These are phyloP conservation scores for Pichia manshurica DNA, from an alignment of 805 yeast genomes.

Conservation along the genomic window DNA sequence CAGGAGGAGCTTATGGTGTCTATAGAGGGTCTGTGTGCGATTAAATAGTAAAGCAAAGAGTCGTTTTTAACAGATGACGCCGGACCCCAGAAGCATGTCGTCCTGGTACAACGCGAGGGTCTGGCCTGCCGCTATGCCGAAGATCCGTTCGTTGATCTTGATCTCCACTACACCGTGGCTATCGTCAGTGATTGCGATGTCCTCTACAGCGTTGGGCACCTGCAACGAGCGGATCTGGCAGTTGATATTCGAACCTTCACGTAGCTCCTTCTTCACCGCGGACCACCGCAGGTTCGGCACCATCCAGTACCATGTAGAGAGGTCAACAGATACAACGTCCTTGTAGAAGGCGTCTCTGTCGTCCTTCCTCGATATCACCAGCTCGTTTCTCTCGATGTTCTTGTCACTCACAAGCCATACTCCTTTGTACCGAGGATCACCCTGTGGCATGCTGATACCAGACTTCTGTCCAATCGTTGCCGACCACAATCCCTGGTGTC, in stretches of 20 bases:
- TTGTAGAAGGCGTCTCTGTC: conserved; percentile 52
- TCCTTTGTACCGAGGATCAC: conserved; percentile 67
- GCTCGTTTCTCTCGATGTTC: conserved; percentile 53
- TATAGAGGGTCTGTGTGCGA: neutral
- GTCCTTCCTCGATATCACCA: conserved; percentile 72
- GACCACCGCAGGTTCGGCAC: conserved; percentile 17
- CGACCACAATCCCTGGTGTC: conserved; percentile 85
- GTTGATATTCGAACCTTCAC: conserved; percentile 26
- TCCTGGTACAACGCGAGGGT: conserved; percentile 66
- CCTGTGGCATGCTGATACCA: conserved; percentile 83
- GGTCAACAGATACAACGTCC: conserved; percentile 35
- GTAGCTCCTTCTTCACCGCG: neutral
- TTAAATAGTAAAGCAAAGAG: neutral
- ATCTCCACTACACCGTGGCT: conserved; percentile 28
- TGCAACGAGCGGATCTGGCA: conserved; percentile 76
- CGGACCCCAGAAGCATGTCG: conserved; percentile 65
- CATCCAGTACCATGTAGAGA: conserved; percentile 44
- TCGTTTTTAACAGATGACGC: conserved; percentile 28
- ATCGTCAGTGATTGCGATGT: conserved; percentile 11
- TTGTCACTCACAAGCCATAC: conserved; percentile 85
- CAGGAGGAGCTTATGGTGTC: neutral
- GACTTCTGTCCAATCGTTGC: conserved; percentile 91
- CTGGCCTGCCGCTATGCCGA: conserved; percentile 92
- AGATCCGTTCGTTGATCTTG: conserved; percentile 37
- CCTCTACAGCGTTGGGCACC: conserved; percentile 36